Percentiles rank a stretch among this genome's conserved stretches.
These are phyloP conservation scores for Skeletonema costatum DNA, from an alignment of 108 stramenopile genomes.

Conservation along the genomic window DNA sequence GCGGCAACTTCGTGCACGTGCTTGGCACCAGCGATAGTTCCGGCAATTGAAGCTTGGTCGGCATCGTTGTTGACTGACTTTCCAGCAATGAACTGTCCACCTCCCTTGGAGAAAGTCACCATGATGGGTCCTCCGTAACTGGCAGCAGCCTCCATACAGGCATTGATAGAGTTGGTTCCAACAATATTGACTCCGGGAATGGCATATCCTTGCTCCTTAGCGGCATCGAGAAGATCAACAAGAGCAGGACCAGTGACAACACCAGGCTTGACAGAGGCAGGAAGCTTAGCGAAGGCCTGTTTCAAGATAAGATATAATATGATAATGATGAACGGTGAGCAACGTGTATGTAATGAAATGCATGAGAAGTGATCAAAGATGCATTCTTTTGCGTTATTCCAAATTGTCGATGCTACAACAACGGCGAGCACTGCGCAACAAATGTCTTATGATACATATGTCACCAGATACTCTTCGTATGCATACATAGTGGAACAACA, in stretches of 20 bases:
- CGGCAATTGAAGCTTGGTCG: slow-evolving; percentile 90
- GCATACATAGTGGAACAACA: neutral
- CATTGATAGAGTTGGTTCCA: slow-evolving; percentile 91
- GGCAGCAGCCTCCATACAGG: slow-evolving; percentile 94
- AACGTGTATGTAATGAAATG: neutral
- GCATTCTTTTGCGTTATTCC: neutral
- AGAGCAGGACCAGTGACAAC: slow-evolving; percentile 91
- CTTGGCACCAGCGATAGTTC: slow-evolving; percentile 89
- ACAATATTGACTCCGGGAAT: slow-evolving; percentile 96
- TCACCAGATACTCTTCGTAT: neutral
- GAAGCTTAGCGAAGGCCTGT: slow-evolving; percentile 87
- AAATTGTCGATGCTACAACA: neutral
- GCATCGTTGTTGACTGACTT: slow-evolving; percentile 87
- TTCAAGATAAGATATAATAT: slow-evolving; percentile 15
- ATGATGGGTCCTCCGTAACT: slow-evolving; percentile 92
- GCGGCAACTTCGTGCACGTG: slow-evolving; percentile 95
- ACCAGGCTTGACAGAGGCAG: slow-evolving; percentile 89
- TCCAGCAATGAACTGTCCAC: slow-evolving; percentile 93
- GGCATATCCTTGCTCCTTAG: slow-evolving; percentile 88
- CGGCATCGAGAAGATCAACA: slow-evolving; percentile 82
- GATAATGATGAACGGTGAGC: neutral
- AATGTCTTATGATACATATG: neutral
- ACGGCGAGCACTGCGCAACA: neutral
- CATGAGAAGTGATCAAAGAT: neutral
- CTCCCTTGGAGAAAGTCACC: slow-evolving; percentile 95